Percentiles rank a stretch among this genome's conserved stretches.
Conservation (phyloP, 805 yeast species). For the Yamadazyma insecticola region DNA sequence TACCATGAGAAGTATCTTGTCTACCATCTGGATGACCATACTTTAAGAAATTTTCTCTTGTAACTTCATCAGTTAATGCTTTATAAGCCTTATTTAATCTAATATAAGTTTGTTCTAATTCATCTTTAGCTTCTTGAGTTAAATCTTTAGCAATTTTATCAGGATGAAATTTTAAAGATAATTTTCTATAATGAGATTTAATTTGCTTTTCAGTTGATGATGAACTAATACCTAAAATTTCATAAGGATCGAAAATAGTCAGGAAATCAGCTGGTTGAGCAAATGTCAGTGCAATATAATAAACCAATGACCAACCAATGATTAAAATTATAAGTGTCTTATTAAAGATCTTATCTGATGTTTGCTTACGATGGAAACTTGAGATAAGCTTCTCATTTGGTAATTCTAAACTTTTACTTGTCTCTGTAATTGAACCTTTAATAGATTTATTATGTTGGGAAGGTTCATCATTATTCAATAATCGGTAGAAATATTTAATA, state of each 20-base stretch:
- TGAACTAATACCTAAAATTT: slow-evolving; percentile 67
- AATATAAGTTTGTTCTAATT: slow-evolving; percentile 72
- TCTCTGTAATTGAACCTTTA: slow-evolving; percentile 26
- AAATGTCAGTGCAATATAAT: slow-evolving; percentile 31
- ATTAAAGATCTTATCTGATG: slow-evolving; percentile 33
- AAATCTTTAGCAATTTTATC: slow-evolving; percentile 75
- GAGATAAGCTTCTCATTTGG: slow-evolving; percentile 19
- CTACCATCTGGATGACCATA: slow-evolving; percentile 99
- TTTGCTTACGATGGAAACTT: slow-evolving; percentile 23
- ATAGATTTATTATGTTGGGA: slow-evolving; percentile 17
- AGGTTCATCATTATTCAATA: slow-evolving; percentile 15
- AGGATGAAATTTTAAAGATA: slow-evolving; percentile 88
- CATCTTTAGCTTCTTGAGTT: slow-evolving; percentile 49
- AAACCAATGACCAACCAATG: slow-evolving; percentile 61
- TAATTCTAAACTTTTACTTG: slow-evolving; percentile 32
- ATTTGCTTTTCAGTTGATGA: slow-evolving; percentile 71
- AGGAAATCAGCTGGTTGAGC: slow-evolving; percentile 43
- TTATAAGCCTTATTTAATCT: slow-evolving; percentile 88
- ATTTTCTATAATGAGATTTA: slow-evolving; percentile 77
- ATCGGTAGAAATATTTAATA: slow-evolving; percentile 21
- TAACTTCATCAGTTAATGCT: slow-evolving; percentile 86
- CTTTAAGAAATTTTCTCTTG: slow-evolving; percentile 73
- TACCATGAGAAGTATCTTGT: slow-evolving; percentile 83
- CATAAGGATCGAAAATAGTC: slow-evolving; percentile 83
- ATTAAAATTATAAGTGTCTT: slow-evolving; percentile 26